phyloP scores from a whole-genome alignment of 2,329 filamentous ascomycete genomes.

The Diaporthe vaccinii region DNA sequence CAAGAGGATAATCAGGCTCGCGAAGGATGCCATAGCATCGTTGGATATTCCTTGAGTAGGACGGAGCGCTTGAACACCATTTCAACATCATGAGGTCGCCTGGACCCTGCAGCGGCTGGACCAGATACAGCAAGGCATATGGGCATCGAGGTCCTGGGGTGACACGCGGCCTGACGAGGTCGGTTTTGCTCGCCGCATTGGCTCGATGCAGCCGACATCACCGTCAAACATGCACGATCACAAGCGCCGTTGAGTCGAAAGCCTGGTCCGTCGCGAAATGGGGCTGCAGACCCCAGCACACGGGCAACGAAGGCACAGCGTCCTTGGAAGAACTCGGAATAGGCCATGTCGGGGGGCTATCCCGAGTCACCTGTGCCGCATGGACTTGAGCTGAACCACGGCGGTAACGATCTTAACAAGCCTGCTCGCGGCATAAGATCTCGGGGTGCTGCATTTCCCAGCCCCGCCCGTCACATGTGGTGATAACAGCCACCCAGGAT shows the following conservation, averaged over 20 bases:
- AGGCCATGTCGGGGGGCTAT: neutral
- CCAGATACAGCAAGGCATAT: neutral
- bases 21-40: constrained; percentile 65
- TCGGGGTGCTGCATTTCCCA: neutral
- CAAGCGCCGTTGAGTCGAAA: neutral
- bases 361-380: no score
- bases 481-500: neutral
- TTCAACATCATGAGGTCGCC: neutral
- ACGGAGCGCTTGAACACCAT: rapidly evolving
- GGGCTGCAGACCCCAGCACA: no score
- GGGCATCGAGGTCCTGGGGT: neutral
- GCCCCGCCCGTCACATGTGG: neutral
- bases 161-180: neutral
- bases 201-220: neutral
- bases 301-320: neutral
- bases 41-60: constrained; percentile 65
- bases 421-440: neutral
- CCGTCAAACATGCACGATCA: neutral
- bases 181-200: neutral
- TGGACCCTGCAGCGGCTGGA: neutral
- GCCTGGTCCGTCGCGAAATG: neutral
- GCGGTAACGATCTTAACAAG: no score
- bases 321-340: neutral
- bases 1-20: constrained; percentile 66
- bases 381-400: neutral